Evolutionary conservation across 1,284 basidiomycete species (phyloP).

Genomic region (Marasmius tenuissimus): DNA sequence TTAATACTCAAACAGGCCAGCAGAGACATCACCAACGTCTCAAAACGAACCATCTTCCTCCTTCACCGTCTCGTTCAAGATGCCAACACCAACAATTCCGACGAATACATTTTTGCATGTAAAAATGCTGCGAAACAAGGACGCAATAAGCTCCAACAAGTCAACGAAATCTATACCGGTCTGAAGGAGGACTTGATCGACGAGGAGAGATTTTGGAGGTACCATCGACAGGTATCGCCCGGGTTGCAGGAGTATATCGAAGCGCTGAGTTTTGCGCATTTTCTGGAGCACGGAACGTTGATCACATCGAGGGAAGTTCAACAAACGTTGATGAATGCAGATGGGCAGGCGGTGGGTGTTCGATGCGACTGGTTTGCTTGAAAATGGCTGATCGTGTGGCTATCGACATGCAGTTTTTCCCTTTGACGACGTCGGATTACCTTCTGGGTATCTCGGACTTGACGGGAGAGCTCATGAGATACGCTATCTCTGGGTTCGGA

Average conservation of each 20-base stretch:
- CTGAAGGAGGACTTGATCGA: constrained; percentile 62
- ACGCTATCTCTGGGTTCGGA: constrained; percentile 79
- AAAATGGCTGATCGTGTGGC: constrained; percentile 1
- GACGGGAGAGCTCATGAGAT: constrained; percentile 97
- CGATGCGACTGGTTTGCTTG: neutral
- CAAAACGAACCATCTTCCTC: constrained; percentile 94
- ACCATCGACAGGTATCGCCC: constrained; percentile 75
- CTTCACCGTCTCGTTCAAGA: constrained; percentile 78
- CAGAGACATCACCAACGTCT: constrained; percentile 89
- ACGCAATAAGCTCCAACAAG: constrained; percentile 68
- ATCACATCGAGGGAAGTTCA: constrained; percentile 76
- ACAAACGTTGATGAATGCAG: constrained; percentile 53
- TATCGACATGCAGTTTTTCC: constrained; percentile 54
- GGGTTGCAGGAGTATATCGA: constrained; percentile 93
- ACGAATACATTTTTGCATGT: constrained; percentile 33
- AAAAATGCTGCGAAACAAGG: constrained; percentile 56
- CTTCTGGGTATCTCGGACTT: constrained; percentile 91
- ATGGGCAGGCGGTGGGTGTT: constrained; percentile 58
- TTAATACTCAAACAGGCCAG: constrained; percentile 47
- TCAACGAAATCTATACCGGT: constrained; percentile 63
- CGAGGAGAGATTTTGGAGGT: constrained; percentile 79
- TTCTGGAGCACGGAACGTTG: constrained; percentile 72
- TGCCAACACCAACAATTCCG: constrained; percentile 25
- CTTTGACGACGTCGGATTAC: constrained; percentile 79
- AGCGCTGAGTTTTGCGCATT: constrained; percentile 87